Percentiles rank a stretch among this genome's conserved stretches.
Conservation (phyloP, 202 grass and related monocot genomes). For the Thinopyrum obtusiflorum region DNA sequence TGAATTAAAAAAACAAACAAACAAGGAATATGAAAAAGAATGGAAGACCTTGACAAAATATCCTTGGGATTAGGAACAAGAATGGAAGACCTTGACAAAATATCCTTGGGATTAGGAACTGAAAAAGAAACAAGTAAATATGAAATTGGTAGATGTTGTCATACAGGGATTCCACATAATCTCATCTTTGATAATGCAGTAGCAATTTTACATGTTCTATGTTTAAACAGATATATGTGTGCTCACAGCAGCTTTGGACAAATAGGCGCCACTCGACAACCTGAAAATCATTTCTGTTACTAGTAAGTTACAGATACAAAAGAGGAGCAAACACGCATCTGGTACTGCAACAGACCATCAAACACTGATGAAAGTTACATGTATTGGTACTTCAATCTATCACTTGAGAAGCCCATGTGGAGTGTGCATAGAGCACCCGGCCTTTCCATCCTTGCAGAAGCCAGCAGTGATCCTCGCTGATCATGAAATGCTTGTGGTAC, state of each 20-base stretch:
- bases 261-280: background rate
- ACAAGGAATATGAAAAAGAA: no score
- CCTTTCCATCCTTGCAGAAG: slow-evolving; percentile 68
- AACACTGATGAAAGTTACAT: background rate
- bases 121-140: background rate
- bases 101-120: no score
- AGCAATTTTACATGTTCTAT: background rate
- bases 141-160: background rate
- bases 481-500: slow-evolving; percentile 65
- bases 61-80: no score
- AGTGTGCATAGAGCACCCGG: slow-evolving; percentile 43
- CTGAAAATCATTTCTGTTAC: background rate
- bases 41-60: no score
- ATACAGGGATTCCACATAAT: background rate
- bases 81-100: no score
- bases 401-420: slow-evolving; percentile 32
- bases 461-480: slow-evolving; percentile 50
- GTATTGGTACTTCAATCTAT: background rate
- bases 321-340: background rate
- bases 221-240: background rate
- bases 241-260: background rate
- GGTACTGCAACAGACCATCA: background rate
- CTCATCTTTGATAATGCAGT: background rate
- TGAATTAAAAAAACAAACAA: no score
- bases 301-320: background rate